These are phyloP conservation scores for Fusarium subtropicale DNA, from an alignment of 2,329 filamentous ascomycete species.

Conservation along the genomic window DNA sequence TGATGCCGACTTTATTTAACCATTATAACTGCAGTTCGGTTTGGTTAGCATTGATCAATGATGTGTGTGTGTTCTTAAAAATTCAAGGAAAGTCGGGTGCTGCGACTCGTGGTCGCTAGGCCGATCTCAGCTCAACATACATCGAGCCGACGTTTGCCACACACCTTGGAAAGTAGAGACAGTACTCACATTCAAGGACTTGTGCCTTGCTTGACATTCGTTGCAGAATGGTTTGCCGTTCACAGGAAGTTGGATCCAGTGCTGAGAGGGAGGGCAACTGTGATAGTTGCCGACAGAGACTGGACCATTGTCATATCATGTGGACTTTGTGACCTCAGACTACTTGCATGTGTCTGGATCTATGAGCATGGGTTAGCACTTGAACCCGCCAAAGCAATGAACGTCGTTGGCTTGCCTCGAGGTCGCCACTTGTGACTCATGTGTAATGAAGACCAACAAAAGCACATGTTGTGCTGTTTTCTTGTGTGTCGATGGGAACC, in stretches of 20 bases:
- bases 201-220: slow-evolving; percentile 54
- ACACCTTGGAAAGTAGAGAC: slow-evolving; percentile 53
- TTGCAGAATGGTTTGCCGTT: slow-evolving; percentile 52
- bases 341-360: slow-evolving; percentile 45
- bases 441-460: slow-evolving; percentile 43
- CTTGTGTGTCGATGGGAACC: not conserved
- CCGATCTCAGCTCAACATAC: not conserved
- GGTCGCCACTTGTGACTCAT: slow-evolving; percentile 40
- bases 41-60: not conserved
- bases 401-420: slow-evolving; percentile 12
- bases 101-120: too few species aligned
- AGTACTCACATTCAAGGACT: slow-evolving; percentile 21
- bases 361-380: not conserved
- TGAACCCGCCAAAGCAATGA: not conserved
- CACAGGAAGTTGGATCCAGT: slow-evolving; percentile 50
- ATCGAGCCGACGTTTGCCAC: not conserved
- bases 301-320: slow-evolving; percentile 26
- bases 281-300: slow-evolving; percentile 47
- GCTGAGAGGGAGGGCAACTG: slow-evolving; percentile 47
- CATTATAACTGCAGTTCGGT: not conserved
- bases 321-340: slow-evolving; percentile 41
- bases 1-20: not conserved
- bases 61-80: not conserved
- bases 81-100: not conserved
- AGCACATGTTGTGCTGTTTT: slow-evolving; percentile 41